Base-by-base conservation (phyloP, 768 basidiomycete species). In the Tulasnella calospora region DNA sequence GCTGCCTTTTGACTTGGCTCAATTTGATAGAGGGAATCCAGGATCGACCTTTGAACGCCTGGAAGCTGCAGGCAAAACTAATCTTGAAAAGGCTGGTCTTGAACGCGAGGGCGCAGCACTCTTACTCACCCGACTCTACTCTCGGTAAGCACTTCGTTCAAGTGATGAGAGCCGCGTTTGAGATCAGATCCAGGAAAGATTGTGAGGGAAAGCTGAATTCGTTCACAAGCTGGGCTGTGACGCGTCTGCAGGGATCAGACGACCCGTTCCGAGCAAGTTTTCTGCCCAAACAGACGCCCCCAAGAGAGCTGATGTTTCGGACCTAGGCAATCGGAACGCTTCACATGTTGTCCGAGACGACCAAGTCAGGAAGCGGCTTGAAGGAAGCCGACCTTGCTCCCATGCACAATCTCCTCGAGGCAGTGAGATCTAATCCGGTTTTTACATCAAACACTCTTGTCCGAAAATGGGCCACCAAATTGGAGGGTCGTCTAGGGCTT, bases 1-100 rank as follows among this genome's bases (percentile, higher is more conserved):
- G 86, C 91, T 98, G 23, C 98, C 98, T 0, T 99, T 99, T 83
- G 91, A 94, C 82, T 86, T 99, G 51, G 88, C 90, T 40, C 93
- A 94, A 81, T 94, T 98, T 76, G 94, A 95, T 2, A 76, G 77
- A 17, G 87, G 86, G 3, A 83, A 85, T n/a, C 81, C 82, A 33
- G 89, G 90, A 15, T 83, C 87, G 70, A 93, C 92, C 0, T 89
- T 90, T 0, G 80, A 82, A 23, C 83, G 83, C 6, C 85, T 96
- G 2, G 91, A 96, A 80, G 80, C 81, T 0, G 83, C 90, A 3
- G 92, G 89, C 0, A 92, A 88, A 81, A 81, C 81, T 6, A 88
- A 90, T 81, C 86, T 96, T 12, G 83, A 83, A 5, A 89, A 87
- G 61, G 89, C 94, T 17, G 96, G 97, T 0, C 86, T 96, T 78